Conservation (phyloP, 192 early-diverging fungal species). For the Borealophlyctis nickersoniae region DNA sequence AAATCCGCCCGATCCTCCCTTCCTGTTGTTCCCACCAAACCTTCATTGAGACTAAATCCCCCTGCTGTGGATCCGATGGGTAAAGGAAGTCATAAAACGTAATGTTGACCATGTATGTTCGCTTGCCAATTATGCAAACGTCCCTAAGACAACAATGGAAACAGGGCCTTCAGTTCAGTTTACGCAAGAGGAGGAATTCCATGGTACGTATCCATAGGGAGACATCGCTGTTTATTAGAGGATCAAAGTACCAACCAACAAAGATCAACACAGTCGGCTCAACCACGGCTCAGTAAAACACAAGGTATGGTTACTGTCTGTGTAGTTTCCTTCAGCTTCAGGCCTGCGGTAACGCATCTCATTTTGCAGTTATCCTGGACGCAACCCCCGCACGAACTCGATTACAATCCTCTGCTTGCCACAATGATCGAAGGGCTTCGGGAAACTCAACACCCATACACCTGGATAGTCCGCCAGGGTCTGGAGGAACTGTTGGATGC, state of each 20-base stretch:
- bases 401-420: conserved; percentile 31
- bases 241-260: background rate
- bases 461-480: conserved; percentile 24
- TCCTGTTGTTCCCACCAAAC: too few relatives aligned
- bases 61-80: conserved; percentile 25
- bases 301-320: conserved; percentile 14
- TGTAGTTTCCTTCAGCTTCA: too few relatives aligned
- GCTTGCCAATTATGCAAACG: background rate
- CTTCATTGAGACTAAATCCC: conserved; percentile 14
- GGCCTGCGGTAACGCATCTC: background rate
- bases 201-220: conserved; percentile 14
- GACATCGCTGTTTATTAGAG: background rate
- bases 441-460: conserved; percentile 38
- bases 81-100: conserved; percentile 29
- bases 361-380: conserved; percentile 18
- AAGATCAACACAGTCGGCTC: conserved; percentile 17
- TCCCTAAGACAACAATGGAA: background rate
- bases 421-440: conserved; percentile 33
- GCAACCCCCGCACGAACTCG: conserved; percentile 4
- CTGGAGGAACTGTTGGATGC: conserved; percentile 26
- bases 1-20: too few relatives aligned
- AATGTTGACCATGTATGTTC: conserved; percentile 1
- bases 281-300: conserved; percentile 44
- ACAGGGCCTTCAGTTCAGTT: conserved; percentile 29
- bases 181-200: conserved; percentile 39